These are phyloP conservation scores for Umbilicaria muhlenbergii DNA, from an alignment of 495 filamentous ascomycete genomes.

Conservation along the genomic window DNA sequence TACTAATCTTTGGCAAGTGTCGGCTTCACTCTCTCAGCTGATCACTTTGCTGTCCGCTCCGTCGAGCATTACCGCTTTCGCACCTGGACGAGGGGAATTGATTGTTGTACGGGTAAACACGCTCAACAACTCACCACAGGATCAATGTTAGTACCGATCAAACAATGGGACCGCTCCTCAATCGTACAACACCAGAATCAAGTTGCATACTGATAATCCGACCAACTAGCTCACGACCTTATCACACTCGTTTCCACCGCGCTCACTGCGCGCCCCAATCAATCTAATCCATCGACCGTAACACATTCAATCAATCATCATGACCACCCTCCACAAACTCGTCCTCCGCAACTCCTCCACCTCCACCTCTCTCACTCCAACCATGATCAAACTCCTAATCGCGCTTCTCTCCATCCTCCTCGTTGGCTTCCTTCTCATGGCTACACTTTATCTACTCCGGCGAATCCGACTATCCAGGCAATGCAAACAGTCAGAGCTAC, in stretches of 20 bases:
- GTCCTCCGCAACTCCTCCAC: conserved; percentile 32
- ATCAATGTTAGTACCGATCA: not conserved
- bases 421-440: conserved; percentile 45
- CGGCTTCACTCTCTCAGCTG: conserved; percentile 84
- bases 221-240: too few relatives aligned
- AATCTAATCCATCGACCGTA: too few relatives aligned
- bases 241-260: too few relatives aligned
- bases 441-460: conserved; percentile 53
- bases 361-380: conserved; percentile 26
- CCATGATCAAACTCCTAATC: conserved; percentile 61
- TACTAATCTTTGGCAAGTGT: conserved; percentile 26
- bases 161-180: too few relatives aligned
- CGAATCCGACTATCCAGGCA: conserved; percentile 38
- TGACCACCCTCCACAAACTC: conserved; percentile 33
- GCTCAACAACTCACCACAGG: not conserved
- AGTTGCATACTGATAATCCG: too few relatives aligned
- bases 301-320: conserved; percentile 3
- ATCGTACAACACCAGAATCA: too few relatives aligned
- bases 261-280: too few relatives aligned
- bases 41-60: conserved; percentile 39
- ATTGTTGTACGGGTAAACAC: not conserved
- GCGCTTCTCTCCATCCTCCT: conserved; percentile 63
- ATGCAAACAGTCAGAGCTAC: conserved; percentile 30
- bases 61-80: conserved; percentile 6
- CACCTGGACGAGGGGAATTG: too few relatives aligned